Conservation (phyloP, 352 stramenopile genomes). For the Phytophthora sansomeana region DNA sequence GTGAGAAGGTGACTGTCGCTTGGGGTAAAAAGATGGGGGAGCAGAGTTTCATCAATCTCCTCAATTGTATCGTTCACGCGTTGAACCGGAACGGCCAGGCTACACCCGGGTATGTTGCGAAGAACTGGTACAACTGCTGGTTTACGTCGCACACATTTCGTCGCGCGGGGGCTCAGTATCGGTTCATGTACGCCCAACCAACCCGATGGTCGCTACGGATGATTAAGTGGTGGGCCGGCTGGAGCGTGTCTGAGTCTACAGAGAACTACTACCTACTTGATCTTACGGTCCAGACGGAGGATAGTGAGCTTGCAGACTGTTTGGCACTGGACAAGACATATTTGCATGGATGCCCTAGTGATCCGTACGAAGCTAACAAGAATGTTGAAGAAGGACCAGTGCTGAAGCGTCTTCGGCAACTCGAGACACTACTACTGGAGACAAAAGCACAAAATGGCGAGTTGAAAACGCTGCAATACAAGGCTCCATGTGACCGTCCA, state of each 20-base stretch:
- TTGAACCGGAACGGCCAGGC: neutral
- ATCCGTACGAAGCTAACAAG: neutral
- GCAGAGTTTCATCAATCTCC: conserved; percentile 13
- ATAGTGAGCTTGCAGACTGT: conserved; percentile 16
- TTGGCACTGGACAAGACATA: conserved; percentile 16
- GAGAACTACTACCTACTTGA: conserved; percentile 23
- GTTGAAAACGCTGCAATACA: neutral
- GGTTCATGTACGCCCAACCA: conserved; percentile 18
- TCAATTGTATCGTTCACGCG: conserved; percentile 1
- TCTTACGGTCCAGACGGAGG: conserved; percentile 6
- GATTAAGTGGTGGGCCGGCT: conserved; percentile 23
- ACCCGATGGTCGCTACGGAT: conserved; percentile 16
- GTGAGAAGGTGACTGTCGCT: conserved; percentile 3
- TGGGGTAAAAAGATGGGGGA: conserved; percentile 19
- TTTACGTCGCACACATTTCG: conserved; percentile 21
- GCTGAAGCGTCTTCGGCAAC: conserved; percentile 4
- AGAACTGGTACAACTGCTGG: conserved; percentile 17
- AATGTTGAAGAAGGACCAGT: conserved; percentile 15
- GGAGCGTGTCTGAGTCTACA: conserved; percentile 22
- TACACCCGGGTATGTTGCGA: conserved; percentile 6
- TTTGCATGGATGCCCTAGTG: conserved; percentile 19
- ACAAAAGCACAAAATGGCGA: neutral
- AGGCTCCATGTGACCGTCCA: neutral
- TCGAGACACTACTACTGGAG: conserved; percentile 17
- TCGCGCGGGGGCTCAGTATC: conserved; percentile 7